phyloP scores from a whole-genome alignment of 2,329 filamentous ascomycete species.

The Xylariaceae sp. region DNA sequence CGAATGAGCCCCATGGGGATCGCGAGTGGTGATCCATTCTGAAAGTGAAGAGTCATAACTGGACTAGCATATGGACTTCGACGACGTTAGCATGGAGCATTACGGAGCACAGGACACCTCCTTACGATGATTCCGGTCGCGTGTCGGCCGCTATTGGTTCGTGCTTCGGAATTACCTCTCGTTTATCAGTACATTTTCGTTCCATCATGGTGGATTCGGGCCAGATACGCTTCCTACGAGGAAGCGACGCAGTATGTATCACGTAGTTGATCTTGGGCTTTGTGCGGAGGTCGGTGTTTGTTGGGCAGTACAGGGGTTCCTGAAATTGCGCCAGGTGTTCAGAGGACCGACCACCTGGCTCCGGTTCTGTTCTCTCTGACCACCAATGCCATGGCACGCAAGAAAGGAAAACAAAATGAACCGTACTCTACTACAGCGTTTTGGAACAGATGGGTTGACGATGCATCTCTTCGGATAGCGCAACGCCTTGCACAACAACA shows the following conservation, averaged over 20 bases:
- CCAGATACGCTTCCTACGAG: too few species aligned
- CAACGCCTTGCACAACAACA: neutral
- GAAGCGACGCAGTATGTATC: too few species aligned
- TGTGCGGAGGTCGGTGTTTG: neutral
- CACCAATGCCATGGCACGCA: neutral
- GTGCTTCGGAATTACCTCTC: neutral
- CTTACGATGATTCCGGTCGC: slow-evolving; percentile 13
- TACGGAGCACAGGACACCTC: neutral
- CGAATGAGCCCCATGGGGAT: slow-evolving; percentile 1
- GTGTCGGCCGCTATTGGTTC: slow-evolving; percentile 1
- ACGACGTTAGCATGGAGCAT: slow-evolving; percentile 3
- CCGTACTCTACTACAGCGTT: neutral
- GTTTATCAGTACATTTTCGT: neutral
- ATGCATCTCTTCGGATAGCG: neutral
- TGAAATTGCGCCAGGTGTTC: neutral
- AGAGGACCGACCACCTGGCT: neutral
- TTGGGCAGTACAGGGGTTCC: too few species aligned
- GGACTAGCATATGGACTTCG: slow-evolving; percentile 11
- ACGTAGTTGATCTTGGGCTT: neutral
- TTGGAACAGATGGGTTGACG: neutral
- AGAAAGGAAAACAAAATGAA: neutral
- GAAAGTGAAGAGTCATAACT: slow-evolving; percentile 7
- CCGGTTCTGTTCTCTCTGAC: neutral
- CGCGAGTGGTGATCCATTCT: slow-evolving; percentile 7
- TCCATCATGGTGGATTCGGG: slow-evolving; percentile 1